Evolutionary conservation across 306 rosid species (phyloP), one percentile per base, ranked within the genome.

Genomic region (Sindora glabra): DNA sequence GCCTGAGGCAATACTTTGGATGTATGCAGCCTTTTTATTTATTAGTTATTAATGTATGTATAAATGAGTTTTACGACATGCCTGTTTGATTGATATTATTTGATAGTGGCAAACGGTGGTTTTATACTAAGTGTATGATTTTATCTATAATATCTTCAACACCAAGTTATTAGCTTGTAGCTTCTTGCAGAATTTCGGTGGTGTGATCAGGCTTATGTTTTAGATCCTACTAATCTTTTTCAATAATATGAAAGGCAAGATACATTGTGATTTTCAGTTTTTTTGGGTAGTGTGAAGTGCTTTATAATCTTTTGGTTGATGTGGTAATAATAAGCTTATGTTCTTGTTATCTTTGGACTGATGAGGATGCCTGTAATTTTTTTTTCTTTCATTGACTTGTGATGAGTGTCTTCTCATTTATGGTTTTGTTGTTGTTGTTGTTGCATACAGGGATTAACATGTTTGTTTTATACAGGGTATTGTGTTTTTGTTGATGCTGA

Each of bases 401-500:
- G 10, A 29, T 27, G 36, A 42, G 17, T 56, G 42, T 65, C 23
- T n/a, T n/a, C n/a, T n/a, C n/a, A n/a, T n/a, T n/a, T 65, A 48
- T 42, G 25, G 50, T 63, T 34, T 38, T 48, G 11, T 17, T 56
- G 30, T 67, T 33, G 30, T 26, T 19, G 41, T 68, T 38, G 21
- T 29, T 54, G 15, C n/a, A 30, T 58, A 27, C 6, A 10, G 58
- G 38, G 32, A 73, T 46, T 42, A 22, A 32, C 42, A 38, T 52
- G 44, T 48, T 61, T 62, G 24, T 64, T 66, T 56, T 14, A 23
- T 72, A 52, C 62, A 87, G 98, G 92, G 37, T 85, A 75, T 59
- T 87, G 98, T 72, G 95, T 68, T 60, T 91, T 87, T 62, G 81
- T 91, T 61, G 98, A 91, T 68, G 98, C 98, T 15, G 98, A 87